Evolutionary conservation across 257 asterid genomes (phyloP).

Genomic region (Osmanthus fragrans): DNA sequence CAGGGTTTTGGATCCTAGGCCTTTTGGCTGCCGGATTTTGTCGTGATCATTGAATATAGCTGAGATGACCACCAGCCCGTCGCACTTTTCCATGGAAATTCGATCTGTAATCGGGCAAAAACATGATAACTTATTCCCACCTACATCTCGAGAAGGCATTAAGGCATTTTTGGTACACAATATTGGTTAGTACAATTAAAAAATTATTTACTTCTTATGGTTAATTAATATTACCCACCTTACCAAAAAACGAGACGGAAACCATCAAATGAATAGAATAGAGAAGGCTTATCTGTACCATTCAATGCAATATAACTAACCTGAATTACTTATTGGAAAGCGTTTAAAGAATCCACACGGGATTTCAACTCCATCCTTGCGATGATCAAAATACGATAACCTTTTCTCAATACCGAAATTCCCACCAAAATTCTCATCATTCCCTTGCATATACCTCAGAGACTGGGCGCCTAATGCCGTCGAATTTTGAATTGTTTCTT

Average conservation of each 20-base stretch:
- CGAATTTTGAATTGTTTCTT: neutral
- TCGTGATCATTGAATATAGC: conserved; percentile 88
- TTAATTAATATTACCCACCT: neutral
- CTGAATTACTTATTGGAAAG: conserved; percentile 51
- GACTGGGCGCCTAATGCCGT: conserved; percentile 10
- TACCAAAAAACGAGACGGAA: neutral
- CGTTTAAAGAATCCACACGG: conserved; percentile 83
- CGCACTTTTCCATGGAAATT: conserved; percentile 61
- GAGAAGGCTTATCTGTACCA: neutral
- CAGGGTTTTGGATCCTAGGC: conserved; percentile 65
- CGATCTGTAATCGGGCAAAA: conserved; percentile 41
- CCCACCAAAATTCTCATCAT: conserved; percentile 67
- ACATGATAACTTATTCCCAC: no score
- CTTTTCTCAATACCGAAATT: conserved; percentile 54
- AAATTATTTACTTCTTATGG: no score
- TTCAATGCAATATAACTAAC: conserved; percentile 35
- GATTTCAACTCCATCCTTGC: conserved; percentile 33
- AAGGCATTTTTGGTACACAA: no score
- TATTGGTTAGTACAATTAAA: no score
- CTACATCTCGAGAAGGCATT: no score
- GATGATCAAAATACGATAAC: conserved; percentile 49
- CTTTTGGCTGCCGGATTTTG: conserved; percentile 88
- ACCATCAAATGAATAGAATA: no score
- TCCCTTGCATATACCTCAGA: conserved; percentile 56
- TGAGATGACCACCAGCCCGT: conserved; percentile 70